A percentile compares a stretch with the other conserved stretches of the same genome.
Conservation (phyloP, 2,329 filamentous ascomycete species). For the Scortechinia acanthostroma region DNA sequence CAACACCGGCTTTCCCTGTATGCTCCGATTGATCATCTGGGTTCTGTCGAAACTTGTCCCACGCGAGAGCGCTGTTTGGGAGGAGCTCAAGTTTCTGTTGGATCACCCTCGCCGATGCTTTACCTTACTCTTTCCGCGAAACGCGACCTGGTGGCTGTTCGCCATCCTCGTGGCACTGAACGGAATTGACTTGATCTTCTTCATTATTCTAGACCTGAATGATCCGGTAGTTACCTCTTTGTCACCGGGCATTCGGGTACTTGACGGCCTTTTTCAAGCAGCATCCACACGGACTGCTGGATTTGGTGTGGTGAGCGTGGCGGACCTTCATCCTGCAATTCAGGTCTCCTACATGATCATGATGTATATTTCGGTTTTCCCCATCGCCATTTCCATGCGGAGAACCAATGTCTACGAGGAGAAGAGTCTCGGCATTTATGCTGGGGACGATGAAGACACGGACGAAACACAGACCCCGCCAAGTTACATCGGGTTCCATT, state of each 20-base stretch:
- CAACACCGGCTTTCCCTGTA: constrained; percentile 90
- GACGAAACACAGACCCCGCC: background rate
- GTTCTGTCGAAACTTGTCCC: constrained; percentile 60
- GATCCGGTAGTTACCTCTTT: background rate
- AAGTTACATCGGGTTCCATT: constrained; percentile 10
- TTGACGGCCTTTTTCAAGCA: constrained; percentile 6
- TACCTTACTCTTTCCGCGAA: constrained; percentile 82
- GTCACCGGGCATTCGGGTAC: background rate
- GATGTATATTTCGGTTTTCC: constrained; percentile 8
- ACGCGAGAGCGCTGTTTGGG: constrained; percentile 65
- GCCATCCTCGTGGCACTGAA: constrained; percentile 78
- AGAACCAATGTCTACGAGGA: constrained; percentile 7
- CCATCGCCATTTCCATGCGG: constrained; percentile 5
- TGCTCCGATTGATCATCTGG: constrained; percentile 93
- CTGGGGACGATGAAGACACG: constrained; percentile 2
- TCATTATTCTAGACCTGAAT: constrained; percentile 76
- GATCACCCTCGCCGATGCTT: constrained; percentile 96
- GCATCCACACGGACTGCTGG: constrained; percentile 4
- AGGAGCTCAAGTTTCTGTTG: constrained; percentile 82
- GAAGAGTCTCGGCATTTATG: constrained; percentile 5
- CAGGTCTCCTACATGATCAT: constrained; percentile 6
- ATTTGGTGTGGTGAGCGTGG: constrained; percentile 3
- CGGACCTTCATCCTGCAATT: constrained; percentile 5
- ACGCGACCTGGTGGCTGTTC: constrained; percentile 93
- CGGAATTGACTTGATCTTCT: constrained; percentile 78